A percentile compares a stretch with the other conserved stretches of the same genome.
These are phyloP conservation scores for Avena insularis DNA, from an alignment of 176 grass and related monocot genomes.

Conservation along the genomic window DNA sequence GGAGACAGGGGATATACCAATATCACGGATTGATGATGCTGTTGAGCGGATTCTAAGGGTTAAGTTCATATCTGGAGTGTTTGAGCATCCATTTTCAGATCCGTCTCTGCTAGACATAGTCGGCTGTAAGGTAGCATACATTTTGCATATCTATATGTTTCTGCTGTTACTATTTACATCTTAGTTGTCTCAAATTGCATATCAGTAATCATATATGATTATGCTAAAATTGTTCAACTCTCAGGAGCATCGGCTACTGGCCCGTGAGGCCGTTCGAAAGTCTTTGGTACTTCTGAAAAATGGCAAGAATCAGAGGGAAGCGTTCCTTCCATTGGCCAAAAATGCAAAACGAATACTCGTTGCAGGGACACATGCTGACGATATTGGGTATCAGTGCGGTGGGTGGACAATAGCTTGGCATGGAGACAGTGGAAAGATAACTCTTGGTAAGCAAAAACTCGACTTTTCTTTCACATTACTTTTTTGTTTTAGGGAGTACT, in stretches of 20 bases:
- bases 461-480: conserved; percentile 1
- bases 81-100: conserved; percentile 90
- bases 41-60: conserved; percentile 88
- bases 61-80: conserved; percentile 90
- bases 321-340: conserved; percentile 85
- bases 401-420: conserved; percentile 93
- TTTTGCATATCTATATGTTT: neutral
- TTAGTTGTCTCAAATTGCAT: neutral
- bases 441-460: conserved; percentile 55
- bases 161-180: neutral
- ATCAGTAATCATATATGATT: neutral
- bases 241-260: conserved; percentile 85
- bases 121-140: conserved; percentile 73
- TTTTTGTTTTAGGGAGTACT: conserved; percentile 2
- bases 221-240: conserved; percentile 24
- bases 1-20: conserved; percentile 69
- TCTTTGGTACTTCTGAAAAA: conserved; percentile 97
- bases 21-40: conserved; percentile 81
- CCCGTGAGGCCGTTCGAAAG: conserved; percentile 78
- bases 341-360: conserved; percentile 81
- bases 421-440: conserved; percentile 77
- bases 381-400: conserved; percentile 94
- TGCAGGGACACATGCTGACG: conserved; percentile 77
- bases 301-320: conserved; percentile 64
- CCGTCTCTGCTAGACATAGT: conserved; percentile 57